Evolutionary conservation across 2,329 filamentous ascomycete genomes (phyloP).

Genomic region (Conoideocrella luteorostrata): DNA sequence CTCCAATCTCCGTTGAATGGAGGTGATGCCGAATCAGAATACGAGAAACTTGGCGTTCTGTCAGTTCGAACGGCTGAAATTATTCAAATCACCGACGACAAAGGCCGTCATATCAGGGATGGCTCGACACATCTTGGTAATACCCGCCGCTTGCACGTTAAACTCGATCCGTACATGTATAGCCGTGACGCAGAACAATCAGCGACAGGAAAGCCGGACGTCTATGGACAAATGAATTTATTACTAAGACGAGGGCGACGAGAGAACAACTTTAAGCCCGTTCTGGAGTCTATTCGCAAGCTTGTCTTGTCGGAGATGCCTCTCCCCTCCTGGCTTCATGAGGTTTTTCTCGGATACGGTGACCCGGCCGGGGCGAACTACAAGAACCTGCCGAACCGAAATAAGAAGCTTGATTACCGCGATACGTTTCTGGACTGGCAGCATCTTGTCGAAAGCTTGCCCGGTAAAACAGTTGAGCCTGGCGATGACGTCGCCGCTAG

Average conservation of each 20-base stretch:
- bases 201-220: conserved; percentile 62
- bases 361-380: conserved; percentile 85
- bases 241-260: conserved; percentile 74
- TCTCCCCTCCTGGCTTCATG: conserved; percentile 85
- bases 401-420: conserved; percentile 77
- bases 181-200: conserved; percentile 65
- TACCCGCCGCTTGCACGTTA: conserved; percentile 68
- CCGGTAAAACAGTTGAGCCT: conserved; percentile 80
- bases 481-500: conserved; percentile 63
- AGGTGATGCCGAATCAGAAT: conserved; percentile 32
- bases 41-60: conserved; percentile 60
- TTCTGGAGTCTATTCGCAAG: conserved; percentile 84
- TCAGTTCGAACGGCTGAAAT: conserved; percentile 78
- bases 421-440: conserved; percentile 97
- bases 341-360: conserved; percentile 96
- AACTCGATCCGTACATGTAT: conserved; percentile 73
- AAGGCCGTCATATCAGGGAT: conserved; percentile 66
- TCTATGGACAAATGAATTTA: conserved; percentile 81
- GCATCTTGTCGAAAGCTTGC: conserved; percentile 82
- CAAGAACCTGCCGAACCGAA: conserved; percentile 69
- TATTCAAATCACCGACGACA: conserved; percentile 79
- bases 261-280: conserved; percentile 95
- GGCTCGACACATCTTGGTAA: conserved; percentile 54
- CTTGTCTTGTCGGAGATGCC: conserved; percentile 80
- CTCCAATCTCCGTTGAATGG: conserved; percentile 50